phyloP scores from a whole-genome alignment of 495 filamentous ascomycete genomes.

The Aspergillus mulundensis region DNA sequence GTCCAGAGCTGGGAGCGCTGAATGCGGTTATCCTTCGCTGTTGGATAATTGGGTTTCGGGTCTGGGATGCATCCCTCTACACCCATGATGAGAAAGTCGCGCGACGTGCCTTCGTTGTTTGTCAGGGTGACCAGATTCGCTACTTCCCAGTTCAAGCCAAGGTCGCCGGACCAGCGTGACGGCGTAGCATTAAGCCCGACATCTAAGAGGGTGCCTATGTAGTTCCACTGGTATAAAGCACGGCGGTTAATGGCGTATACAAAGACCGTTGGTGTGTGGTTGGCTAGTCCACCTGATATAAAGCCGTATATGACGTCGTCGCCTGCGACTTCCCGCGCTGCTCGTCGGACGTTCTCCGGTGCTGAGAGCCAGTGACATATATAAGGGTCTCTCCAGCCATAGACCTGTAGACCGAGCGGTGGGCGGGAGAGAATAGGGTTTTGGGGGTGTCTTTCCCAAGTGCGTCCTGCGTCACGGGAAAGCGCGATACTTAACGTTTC shows the following conservation, averaged over 20 bases:
- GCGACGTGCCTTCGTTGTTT: slow-evolving; percentile 28
- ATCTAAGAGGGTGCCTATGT: slow-evolving; percentile 44
- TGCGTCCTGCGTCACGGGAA: slow-evolving; percentile 46
- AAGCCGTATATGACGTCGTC: slow-evolving; percentile 35
- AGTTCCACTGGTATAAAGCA: slow-evolving; percentile 49
- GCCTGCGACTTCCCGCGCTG: slow-evolving; percentile 11
- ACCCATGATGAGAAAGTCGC: slow-evolving; percentile 17
- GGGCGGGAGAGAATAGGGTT: slow-evolving; percentile 49
- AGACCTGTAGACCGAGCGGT: slow-evolving; percentile 44
- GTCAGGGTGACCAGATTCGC: slow-evolving; percentile 44
- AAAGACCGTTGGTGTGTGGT: slow-evolving; percentile 44
- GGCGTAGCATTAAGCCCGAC: slow-evolving; percentile 40
- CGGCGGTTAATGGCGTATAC: slow-evolving; percentile 47
- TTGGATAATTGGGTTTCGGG: neutral
- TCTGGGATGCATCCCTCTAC: neutral
- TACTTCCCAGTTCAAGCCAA: slow-evolving; percentile 58
- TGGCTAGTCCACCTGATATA: slow-evolving; percentile 49
- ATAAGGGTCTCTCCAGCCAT: slow-evolving; percentile 55
- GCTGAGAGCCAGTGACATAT: slow-evolving; percentile 42
- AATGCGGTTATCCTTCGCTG: neutral
- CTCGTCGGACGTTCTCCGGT: neutral
- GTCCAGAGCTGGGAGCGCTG: slow-evolving; percentile 34
- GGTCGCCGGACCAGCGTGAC: slow-evolving; percentile 46
- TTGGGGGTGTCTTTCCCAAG: slow-evolving; percentile 43
- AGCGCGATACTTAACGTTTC: slow-evolving; percentile 49